Base-by-base conservation (phyloP, 495 filamentous ascomycete species). In the Penicillium angulare region DNA sequence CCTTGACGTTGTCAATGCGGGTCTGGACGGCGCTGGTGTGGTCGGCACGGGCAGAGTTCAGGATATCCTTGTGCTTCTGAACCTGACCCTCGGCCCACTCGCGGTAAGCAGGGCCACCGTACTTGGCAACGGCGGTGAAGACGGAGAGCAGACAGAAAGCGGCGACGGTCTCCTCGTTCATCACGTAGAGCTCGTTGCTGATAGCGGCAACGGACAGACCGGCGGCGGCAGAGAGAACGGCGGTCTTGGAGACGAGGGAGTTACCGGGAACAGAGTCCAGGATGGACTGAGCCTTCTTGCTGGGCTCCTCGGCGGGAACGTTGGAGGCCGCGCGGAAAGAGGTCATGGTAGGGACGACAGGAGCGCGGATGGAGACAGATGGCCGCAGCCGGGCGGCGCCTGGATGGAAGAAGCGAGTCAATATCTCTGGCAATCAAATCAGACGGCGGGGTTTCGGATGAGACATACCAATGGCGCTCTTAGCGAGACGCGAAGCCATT, bases 181-280 rank as follows among this genome's bases (percentile, higher is more conserved):
- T 79, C 69, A 99, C 89, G 73, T 97, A 99, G 78, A 97, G 86
- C 79, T 99, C 95, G 76, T 96, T 99, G 86, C 87, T 92, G 77
- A 99, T 91, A 64, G 93, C 95, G 65, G 91, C 93, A 63, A 96
- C 80, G 59, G 89, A 90, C 54, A 92, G 66, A 77, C 90, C 92
- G 67, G 95, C 90, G 50, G 85, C 86, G 50, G 90, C 90, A 61
- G 93, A 97, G 50, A 99, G 84, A 71, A 95, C 88, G 65, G 95
- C 95, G 55, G 90, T 90, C 84, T 97, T 99, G 71, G 89, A 90
- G 69, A 93, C 72, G 59, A 96, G 79, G 59, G 80, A 86, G 79
- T 79, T 89, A 61, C 92, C 87, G 59, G 90, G 89, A 38, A 99
- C 77, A 54, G 92, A 74, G 62, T 97, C 87, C 62, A 99, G 75